Percentiles rank a stretch among this genome's conserved stretches.
Conservation (phyloP, 2,329 filamentous ascomycete species). For the Colletotrichum liriopes region DNA sequence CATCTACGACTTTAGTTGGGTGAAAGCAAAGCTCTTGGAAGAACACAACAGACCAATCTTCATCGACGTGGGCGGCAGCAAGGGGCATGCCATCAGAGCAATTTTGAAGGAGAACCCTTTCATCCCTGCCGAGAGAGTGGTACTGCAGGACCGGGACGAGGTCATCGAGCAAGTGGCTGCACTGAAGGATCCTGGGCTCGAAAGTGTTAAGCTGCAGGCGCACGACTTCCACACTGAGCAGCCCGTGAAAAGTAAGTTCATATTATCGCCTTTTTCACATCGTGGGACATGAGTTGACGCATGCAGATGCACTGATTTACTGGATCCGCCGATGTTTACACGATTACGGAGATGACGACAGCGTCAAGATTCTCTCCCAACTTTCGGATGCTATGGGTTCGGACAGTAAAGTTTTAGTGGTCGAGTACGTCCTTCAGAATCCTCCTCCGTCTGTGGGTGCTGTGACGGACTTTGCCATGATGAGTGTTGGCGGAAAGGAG, state of each 20-base stretch:
- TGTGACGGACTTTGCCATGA: conserved; percentile 51
- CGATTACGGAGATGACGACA: conserved; percentile 54
- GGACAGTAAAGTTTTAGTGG: conserved; percentile 53
- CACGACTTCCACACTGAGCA: conserved; percentile 46
- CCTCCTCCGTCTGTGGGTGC: conserved; percentile 46
- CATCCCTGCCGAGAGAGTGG: conserved; percentile 13
- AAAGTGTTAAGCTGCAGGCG: conserved; percentile 9
- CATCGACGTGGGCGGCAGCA: conserved; percentile 54
- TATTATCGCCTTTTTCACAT: not conserved
- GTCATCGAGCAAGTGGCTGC: conserved; percentile 33
- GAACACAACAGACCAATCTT: conserved; percentile 45
- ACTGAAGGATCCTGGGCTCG: conserved; percentile 16
- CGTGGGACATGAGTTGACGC: conserved; percentile 20
- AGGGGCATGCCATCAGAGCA: conserved; percentile 47
- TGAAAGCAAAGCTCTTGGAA: conserved; percentile 33
- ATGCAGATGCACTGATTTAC: conserved; percentile 54
- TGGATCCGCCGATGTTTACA: conserved; percentile 56
- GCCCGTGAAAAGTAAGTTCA: conserved; percentile 38
- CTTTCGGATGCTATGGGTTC: conserved; percentile 50
- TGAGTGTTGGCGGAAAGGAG: conserved; percentile 53
- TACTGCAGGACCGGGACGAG: conserved; percentile 46
- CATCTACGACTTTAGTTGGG: conserved; percentile 53
- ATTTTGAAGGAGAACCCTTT: conserved; percentile 41
- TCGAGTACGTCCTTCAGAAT: conserved; percentile 50
- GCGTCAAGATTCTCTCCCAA: conserved; percentile 50